Evolutionary conservation across 768 basidiomycete species (phyloP).

Genomic region (Lanmaoa pseudosensibilis): DNA sequence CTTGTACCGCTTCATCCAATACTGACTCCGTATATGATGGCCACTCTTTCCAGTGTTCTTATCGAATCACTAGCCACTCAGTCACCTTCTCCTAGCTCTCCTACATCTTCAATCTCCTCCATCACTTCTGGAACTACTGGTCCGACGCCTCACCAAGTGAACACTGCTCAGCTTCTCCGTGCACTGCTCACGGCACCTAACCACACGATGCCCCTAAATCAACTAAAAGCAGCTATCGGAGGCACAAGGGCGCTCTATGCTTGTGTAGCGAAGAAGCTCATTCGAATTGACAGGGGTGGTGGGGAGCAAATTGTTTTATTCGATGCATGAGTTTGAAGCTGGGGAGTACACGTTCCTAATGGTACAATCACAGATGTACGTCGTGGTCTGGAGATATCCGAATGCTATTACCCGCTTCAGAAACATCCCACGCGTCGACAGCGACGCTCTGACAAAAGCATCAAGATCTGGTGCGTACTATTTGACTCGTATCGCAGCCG

Average conservation of each 20-base stretch:
- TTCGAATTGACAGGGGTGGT: constrained; percentile 74
- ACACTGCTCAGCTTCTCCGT: constrained; percentile 67
- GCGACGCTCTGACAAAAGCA: neutral
- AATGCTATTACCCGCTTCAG: neutral
- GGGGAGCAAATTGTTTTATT: constrained; percentile 77
- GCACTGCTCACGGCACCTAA: constrained; percentile 54
- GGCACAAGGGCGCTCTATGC: constrained; percentile 67
- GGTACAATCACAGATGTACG: neutral
- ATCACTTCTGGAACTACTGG: constrained; percentile 35
- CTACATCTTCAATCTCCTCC: constrained; percentile 58
- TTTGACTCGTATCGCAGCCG: neutral
- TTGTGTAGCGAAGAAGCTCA: constrained; percentile 77
- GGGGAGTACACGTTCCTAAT: neutral
- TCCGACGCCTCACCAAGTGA: constrained; percentile 66
- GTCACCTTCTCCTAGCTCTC: constrained; percentile 54
- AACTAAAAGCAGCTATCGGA: constrained; percentile 59
- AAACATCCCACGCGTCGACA: neutral
- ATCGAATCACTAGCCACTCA: constrained; percentile 55
- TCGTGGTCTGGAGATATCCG: neutral
- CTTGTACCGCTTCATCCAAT: neutral
- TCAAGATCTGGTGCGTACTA: neutral
- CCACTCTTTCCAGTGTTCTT: constrained; percentile 43
- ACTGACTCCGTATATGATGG: neutral
- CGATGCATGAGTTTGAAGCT: constrained; percentile 38
- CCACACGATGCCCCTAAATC: constrained; percentile 59